These are phyloP conservation scores for Mortierella alpina DNA, from an alignment of 192 early-diverging fungal genomes.

Conservation along the genomic window DNA sequence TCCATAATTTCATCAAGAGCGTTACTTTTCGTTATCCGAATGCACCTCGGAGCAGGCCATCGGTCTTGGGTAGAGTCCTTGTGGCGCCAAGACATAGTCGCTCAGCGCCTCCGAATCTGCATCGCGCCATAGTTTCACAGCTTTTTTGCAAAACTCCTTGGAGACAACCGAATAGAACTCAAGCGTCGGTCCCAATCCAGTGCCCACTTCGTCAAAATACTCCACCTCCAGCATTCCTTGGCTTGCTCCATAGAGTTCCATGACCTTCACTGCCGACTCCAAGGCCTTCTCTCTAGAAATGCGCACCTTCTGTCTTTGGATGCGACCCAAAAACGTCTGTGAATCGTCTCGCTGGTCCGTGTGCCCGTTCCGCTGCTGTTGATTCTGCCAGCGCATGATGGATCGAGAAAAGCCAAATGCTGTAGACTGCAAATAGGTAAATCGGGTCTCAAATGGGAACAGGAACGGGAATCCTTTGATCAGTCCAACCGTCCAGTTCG, in stretches of 20 bases:
- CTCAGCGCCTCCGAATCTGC: slow-evolving; percentile 35
- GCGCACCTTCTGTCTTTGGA: slow-evolving; percentile 91
- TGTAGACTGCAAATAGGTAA: slow-evolving; percentile 83
- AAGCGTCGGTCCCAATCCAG: slow-evolving; percentile 69
- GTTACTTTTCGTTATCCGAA: slow-evolving; percentile 60
- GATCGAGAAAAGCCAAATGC: slow-evolving; percentile 89
- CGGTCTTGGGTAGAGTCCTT: slow-evolving; percentile 68
- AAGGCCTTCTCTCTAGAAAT: slow-evolving; percentile 82
- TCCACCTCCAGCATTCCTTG: slow-evolving; percentile 89
- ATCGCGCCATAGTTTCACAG: slow-evolving; percentile 77
- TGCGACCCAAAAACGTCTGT: slow-evolving; percentile 70
- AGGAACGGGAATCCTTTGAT: slow-evolving; percentile 79
- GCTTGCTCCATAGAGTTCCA: slow-evolving; percentile 80
- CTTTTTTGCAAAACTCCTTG: slow-evolving; percentile 73
- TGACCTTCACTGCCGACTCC: slow-evolving; percentile 86
- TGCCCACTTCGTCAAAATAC: slow-evolving; percentile 93
- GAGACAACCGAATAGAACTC: slow-evolving; percentile 92
- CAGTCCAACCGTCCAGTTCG: slow-evolving; percentile 77
- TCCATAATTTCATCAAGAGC: background rate
- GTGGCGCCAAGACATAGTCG: slow-evolving; percentile 58
- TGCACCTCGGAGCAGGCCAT: slow-evolving; percentile 20
- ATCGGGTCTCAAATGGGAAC: slow-evolving; percentile 84
- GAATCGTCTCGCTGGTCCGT: slow-evolving; percentile 55
- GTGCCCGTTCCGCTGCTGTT: slow-evolving; percentile 57
- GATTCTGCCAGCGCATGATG: slow-evolving; percentile 69